Evolutionary conservation across 177 flowering plant species (phyloP), one percentile per base, ranked within the genome.

Genomic region (Telopea speciosissima): DNA sequence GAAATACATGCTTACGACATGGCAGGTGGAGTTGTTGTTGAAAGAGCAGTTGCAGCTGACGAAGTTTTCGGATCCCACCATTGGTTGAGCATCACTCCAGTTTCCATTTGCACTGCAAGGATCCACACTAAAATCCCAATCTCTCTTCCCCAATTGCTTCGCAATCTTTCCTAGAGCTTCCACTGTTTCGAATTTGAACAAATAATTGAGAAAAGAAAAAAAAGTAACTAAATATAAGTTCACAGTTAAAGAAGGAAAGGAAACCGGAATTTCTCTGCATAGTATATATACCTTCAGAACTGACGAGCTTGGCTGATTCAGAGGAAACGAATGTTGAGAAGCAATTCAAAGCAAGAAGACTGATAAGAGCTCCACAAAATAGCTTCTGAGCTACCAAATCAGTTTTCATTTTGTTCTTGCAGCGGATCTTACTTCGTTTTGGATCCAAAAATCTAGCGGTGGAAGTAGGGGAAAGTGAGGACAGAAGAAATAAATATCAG

Each of bases 61-160:
- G 24, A 5, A 66, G 19, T 23, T 19, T 24, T 28, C 90, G 31
- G 74, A 74, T 1, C 89, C 85, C 74, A 80, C 84, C 25, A n/a
- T 44, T 0, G 66, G 65, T 24, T 58, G 26, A 40, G 69, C 22
- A 13, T 66, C 23, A 0, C 0, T 74, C 97, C 92, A 89, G 65
- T 80, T 85, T 63, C 92, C 91, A 65, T 74, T 63, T 24, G 82
- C 86, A 42, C 88, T 83, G 70, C 97, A 91, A 0, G 91, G 91
- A 65, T 91, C 90, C 44, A 52, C 75, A 26, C 45, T 72, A 64
- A 87, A 88, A 70, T 88, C 78, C 97, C 97, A 91, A 9, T 84
- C 88, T 22, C 17, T 84, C 78, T 87, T 89, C 74, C 89, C 91
- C 79, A 91, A 67, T 60, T 71, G 79, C 40, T 49, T 74, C 56